Evolutionary conservation across 1,139 yeast species (phyloP).

Genomic region (Blastobotrys aristatus): DNA sequence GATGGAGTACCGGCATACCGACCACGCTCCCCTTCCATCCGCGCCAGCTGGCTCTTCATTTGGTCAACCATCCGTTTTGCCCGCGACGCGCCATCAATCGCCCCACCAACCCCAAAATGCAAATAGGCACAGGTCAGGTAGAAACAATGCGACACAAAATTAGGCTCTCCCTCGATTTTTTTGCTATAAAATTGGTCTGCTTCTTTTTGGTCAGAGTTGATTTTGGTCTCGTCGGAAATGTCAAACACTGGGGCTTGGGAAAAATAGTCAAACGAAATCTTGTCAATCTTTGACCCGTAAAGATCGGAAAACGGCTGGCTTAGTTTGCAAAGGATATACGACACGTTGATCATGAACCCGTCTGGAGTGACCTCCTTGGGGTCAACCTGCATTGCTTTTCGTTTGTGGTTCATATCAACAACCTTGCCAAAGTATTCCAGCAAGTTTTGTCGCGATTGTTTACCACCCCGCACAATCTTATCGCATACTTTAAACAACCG

Average conservation of each 20-base stretch:
- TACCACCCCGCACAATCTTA: slow-evolving; percentile 71
- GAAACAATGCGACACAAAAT: slow-evolving; percentile 86
- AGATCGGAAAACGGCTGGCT: slow-evolving; percentile 80
- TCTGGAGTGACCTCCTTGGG: slow-evolving; percentile 63
- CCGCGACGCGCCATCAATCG: slow-evolving; percentile 53
- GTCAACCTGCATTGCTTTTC: slow-evolving; percentile 77
- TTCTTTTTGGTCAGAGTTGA: slow-evolving; percentile 69
- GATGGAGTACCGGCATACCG: slow-evolving; percentile 28
- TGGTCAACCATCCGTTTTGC: slow-evolving; percentile 50
- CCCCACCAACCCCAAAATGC: slow-evolving; percentile 88
- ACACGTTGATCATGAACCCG: slow-evolving; percentile 75
- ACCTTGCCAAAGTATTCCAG: slow-evolving; percentile 66
- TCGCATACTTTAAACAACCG: slow-evolving; percentile 61
- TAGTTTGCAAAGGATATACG: slow-evolving; percentile 60
- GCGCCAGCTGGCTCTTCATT: slow-evolving; percentile 47
- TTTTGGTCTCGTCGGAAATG: slow-evolving; percentile 74
- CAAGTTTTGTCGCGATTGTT: slow-evolving; percentile 55
- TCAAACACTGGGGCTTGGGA: slow-evolving; percentile 50
- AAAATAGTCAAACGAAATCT: slow-evolving; percentile 67
- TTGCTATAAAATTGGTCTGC: slow-evolving; percentile 51
- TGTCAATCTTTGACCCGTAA: slow-evolving; percentile 55
- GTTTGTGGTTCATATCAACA: slow-evolving; percentile 73
- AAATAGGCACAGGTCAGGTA: slow-evolving; percentile 71
- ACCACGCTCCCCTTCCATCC: slow-evolving; percentile 32
- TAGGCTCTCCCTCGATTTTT: slow-evolving; percentile 40